Evolutionary conservation across 257 asterid species (phyloP).

Genomic region (Scutellaria barbata): DNA sequence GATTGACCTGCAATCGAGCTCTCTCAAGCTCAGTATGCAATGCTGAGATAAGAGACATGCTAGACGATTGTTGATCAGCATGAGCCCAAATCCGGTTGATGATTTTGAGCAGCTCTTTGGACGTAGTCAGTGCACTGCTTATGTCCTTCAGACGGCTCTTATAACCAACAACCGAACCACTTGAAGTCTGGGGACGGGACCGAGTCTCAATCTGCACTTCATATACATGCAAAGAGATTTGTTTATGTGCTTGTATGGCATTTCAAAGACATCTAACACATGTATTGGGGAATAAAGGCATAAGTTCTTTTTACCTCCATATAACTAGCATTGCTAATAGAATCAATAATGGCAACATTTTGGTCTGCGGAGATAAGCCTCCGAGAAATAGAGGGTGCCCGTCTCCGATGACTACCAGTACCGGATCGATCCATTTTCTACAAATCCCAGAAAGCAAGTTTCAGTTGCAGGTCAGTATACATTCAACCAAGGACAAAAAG

Average conservation of each 20-base stretch:
- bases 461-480: slow-evolving; percentile 1
- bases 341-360: slow-evolving; percentile 53
- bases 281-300: neutral
- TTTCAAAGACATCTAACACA: slow-evolving; percentile 4
- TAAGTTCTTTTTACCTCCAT: slow-evolving; percentile 65
- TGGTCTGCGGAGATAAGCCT: slow-evolving; percentile 52
- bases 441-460: slow-evolving; percentile 18
- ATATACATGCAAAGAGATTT: neutral
- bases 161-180: slow-evolving; percentile 53
- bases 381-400: slow-evolving; percentile 68
- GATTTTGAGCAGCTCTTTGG: slow-evolving; percentile 91
- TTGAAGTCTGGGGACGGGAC: slow-evolving; percentile 67
- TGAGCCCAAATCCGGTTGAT: slow-evolving; percentile 83
- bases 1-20: slow-evolving; percentile 85
- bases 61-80: slow-evolving; percentile 82
- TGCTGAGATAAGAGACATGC: slow-evolving; percentile 83
- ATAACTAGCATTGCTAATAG: slow-evolving; percentile 76
- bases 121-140: slow-evolving; percentile 84
- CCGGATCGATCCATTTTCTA: slow-evolving; percentile 83
- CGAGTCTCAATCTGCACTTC: slow-evolving; percentile 73
- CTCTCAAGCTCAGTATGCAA: slow-evolving; percentile 95
- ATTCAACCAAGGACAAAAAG: neutral
- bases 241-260: neutral
- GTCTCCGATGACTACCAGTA: slow-evolving; percentile 60
- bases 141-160: slow-evolving; percentile 73